Evolutionary conservation across 2,329 filamentous ascomycete genomes (phyloP).

Genomic region (Colletotrichum filicis): DNA sequence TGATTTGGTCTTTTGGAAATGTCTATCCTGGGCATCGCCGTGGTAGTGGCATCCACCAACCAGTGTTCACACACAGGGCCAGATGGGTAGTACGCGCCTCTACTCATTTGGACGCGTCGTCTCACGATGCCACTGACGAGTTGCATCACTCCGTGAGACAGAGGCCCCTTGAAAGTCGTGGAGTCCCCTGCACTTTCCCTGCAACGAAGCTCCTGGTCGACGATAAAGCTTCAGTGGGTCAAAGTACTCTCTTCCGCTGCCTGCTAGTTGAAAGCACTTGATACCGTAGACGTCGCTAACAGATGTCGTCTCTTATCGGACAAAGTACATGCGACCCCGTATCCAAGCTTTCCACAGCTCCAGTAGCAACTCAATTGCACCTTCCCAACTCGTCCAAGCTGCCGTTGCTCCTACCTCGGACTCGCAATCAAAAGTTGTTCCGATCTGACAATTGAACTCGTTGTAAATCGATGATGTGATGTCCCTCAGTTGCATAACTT

Average conservation of each 20-base stretch:
- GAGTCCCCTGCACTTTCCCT: neutral
- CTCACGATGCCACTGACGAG: neutral
- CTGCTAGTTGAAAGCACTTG: neutral
- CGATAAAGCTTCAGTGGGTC: slow-evolving; percentile 19
- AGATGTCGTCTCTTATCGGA: neutral
- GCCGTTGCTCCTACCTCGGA: neutral
- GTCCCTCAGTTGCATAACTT: neutral
- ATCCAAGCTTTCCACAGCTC: slow-evolving; percentile 21
- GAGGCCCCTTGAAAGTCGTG: neutral
- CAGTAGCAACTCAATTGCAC: slow-evolving; percentile 12
- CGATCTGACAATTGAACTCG: neutral
- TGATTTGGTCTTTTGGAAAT: neutral
- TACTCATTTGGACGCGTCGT: neutral
- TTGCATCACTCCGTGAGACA: slow-evolving; percentile 11
- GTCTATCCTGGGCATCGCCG: too few relatives aligned
- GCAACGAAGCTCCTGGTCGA: slow-evolving; percentile 20
- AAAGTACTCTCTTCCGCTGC: neutral
- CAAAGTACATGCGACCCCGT: slow-evolving; percentile 3
- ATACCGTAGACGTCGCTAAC: neutral
- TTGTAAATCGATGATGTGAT: neutral
- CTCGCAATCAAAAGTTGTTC: neutral
- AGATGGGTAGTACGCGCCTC: neutral
- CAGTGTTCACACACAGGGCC: neutral
- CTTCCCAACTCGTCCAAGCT: slow-evolving; percentile 23
- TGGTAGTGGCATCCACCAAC: neutral